These are phyloP conservation scores for Leptosphaerulina australis DNA, from an alignment of 2,329 filamentous ascomycete genomes.

Conservation along the genomic window DNA sequence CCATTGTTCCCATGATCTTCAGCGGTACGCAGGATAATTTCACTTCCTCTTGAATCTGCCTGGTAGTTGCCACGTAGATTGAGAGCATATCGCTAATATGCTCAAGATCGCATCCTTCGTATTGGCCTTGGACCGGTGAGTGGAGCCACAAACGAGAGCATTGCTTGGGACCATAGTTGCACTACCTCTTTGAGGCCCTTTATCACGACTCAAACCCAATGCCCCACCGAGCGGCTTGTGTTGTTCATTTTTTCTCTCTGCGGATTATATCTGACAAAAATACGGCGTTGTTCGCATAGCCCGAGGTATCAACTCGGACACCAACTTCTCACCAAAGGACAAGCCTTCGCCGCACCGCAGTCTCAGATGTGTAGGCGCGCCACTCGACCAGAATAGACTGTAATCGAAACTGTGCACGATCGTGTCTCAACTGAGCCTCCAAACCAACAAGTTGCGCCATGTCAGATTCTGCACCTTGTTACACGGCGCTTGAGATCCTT, in stretches of 20 bases:
- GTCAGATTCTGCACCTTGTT: too few relatives aligned
- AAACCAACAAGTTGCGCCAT: background rate
- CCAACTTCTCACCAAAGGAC: background rate
- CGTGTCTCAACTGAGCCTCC: background rate
- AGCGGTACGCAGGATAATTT: background rate
- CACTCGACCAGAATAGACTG: background rate
- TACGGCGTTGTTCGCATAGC: slow-evolving; percentile 6
- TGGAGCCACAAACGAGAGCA: background rate
- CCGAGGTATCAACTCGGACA: background rate
- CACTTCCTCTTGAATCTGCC: slow-evolving; percentile 1
- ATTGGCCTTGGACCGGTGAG: slow-evolving; percentile 15
- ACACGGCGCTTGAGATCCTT: too few relatives aligned
- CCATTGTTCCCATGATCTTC: slow-evolving; percentile 4
- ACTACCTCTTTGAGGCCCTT: slow-evolving; percentile 14
- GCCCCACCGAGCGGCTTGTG: slow-evolving; percentile 9
- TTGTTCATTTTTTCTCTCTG: too few relatives aligned
- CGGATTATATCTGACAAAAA: too few relatives aligned
- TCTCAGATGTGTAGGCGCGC: background rate
- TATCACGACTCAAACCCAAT: background rate
- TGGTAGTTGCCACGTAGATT: slow-evolving; percentile 4
- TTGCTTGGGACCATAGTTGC: slow-evolving; percentile 1
- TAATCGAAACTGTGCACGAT: background rate
- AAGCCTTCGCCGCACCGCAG: slow-evolving; percentile 1
- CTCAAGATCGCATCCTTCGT: slow-evolving; percentile 11
- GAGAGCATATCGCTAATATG: background rate